Evolutionary conservation across 2,329 filamentous ascomycete genomes (phyloP).

Genomic region (Botrytis deweyae): DNA sequence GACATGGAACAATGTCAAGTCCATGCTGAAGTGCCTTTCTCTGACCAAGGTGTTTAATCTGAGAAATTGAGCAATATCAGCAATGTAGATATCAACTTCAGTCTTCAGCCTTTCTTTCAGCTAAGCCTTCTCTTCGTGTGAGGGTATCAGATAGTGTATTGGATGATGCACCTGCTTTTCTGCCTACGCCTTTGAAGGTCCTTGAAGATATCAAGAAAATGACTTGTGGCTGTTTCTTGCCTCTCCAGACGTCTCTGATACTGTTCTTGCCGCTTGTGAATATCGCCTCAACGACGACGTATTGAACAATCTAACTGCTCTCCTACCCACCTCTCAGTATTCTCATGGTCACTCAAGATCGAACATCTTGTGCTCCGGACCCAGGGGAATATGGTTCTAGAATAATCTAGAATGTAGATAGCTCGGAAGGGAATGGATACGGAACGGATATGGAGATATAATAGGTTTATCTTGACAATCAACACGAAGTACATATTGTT

Average conservation of each 20-base stretch:
- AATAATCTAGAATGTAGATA: slow-evolving; percentile 1
- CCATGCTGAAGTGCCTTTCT: not conserved
- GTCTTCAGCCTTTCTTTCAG: not conserved
- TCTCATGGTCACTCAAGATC: not conserved
- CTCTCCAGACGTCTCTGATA: not conserved
- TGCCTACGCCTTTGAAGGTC: not conserved
- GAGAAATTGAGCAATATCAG: not conserved
- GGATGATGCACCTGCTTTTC: not conserved
- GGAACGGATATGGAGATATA: not conserved
- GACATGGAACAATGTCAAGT: not conserved
- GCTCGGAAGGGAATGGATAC: not conserved
- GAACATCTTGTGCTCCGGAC: not conserved
- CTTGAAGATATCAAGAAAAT: not conserved
- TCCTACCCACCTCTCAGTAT: not conserved
- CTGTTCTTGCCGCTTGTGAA: not conserved
- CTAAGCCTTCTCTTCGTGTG: not conserved
- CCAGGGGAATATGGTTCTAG: not conserved
- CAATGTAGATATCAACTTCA: not conserved
- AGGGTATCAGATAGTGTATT: not conserved
- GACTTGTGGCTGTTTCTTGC: not conserved
- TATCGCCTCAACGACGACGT: not conserved
- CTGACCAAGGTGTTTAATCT: not conserved
- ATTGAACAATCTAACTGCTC: not conserved
- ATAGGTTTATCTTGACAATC: not conserved
- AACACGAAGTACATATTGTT: not conserved